Evolutionary conservation across 106 monocot genomes (phyloP).

Genomic region (Gastrodia elata): DNA sequence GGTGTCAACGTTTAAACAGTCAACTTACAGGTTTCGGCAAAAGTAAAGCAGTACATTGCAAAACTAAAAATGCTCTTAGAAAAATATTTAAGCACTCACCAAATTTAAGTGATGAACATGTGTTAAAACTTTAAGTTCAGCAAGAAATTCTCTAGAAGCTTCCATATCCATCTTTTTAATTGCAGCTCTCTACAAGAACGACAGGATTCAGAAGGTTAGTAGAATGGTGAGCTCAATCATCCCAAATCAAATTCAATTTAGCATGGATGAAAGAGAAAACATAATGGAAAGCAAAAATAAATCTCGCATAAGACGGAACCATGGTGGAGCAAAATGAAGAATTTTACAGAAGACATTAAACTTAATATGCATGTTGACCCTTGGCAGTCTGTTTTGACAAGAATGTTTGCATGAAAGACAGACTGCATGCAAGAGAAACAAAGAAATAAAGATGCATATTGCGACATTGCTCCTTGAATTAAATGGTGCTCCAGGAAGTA

Average conservation of each 20-base stretch:
- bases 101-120: constrained; percentile 92
- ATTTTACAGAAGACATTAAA: neutral
- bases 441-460: neutral
- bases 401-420: neutral
- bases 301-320: neutral
- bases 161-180: constrained; percentile 95
- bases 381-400: too few relatives aligned
- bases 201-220: neutral
- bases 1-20: neutral
- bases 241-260: neutral
- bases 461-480: neutral
- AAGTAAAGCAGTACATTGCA: neutral
- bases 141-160: constrained; percentile 73
- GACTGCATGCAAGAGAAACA: neutral
- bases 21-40: neutral
- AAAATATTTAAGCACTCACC: constrained; percentile 28
- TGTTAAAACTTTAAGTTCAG: constrained; percentile 86
- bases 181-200: constrained; percentile 65
- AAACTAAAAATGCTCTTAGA: neutral
- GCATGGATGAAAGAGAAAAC: neutral
- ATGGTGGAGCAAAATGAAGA: neutral
- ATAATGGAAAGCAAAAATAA: neutral
- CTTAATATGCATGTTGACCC: too few relatives aligned
- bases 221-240: neutral
- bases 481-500: neutral